phyloP scores from a whole-genome alignment of 257 asterid genomes.

The Plectranthus barbatus region DNA sequence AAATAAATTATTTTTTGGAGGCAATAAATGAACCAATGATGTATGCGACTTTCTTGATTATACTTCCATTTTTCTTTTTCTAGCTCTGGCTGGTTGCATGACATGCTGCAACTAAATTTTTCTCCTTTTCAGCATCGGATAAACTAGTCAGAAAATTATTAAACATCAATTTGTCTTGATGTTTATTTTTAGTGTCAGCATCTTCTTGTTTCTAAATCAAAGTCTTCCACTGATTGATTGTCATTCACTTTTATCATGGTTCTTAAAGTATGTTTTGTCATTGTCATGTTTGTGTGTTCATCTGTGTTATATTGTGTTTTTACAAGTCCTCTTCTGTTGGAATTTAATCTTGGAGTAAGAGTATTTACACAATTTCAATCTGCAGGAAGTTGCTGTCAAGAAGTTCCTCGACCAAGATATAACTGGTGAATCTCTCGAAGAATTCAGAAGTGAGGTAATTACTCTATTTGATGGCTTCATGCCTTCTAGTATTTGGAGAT shows the following conservation, averaged over 20 bases:
- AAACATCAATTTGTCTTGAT: not conserved
- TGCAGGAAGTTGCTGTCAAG: conserved; percentile 96
- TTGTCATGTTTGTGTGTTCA: conserved; percentile 5
- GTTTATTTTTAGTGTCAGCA: not conserved
- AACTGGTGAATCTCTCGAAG: conserved; percentile 90
- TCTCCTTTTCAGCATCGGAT: not conserved
- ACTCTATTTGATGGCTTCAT: not conserved
- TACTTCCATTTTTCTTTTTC: not conserved
- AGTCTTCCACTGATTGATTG: not conserved
- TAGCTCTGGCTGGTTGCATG: not conserved
- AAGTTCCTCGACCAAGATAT: conserved; percentile 85
- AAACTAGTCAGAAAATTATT: not conserved
- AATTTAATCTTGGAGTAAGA: conserved; percentile 13
- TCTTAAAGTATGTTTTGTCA: not conserved
- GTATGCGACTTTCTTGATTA: not conserved
- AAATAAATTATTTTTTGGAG: not conserved
- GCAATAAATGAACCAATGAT: not conserved
- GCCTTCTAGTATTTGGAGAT: conserved; percentile 4
- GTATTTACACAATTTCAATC: conserved; percentile 22
- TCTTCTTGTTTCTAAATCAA: not conserved
- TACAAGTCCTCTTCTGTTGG: conserved; percentile 5
- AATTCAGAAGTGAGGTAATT: conserved; percentile 91
- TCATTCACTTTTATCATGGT: conserved; percentile 2
- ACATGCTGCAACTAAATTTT: not conserved
- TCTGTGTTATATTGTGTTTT: not conserved